Evolutionary conservation across 1,284 basidiomycete species (phyloP), one percentile per base, ranked within the genome.

Genomic region (Papiliotrema flavescens): DNA sequence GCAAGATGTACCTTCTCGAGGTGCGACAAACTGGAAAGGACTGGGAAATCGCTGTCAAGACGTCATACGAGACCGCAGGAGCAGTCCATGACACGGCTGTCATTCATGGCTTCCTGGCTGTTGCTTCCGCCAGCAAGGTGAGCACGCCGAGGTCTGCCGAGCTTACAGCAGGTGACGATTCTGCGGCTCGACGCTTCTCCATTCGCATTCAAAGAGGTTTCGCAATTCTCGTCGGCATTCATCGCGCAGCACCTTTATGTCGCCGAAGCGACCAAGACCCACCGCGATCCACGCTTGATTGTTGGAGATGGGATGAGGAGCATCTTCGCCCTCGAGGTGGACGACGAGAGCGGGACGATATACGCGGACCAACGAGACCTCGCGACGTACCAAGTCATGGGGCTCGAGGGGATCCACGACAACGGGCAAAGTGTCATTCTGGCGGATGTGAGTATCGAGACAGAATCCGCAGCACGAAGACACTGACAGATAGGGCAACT

Each of bases 271-370:
- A 43, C 50, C 2, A 50, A 56, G 34, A n/a, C 49, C 14, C 53
- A 57, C 47, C 79, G 76, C 2, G 75, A 85, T 23, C 64, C 80
- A 67, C 57, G 74, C 85, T 49, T 82, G 82, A 62, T 80, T 17
- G 81, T 87, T 14, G 89, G 89, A 20, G 93, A 97, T 67, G 85
- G 86, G 1, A 84, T 95, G 52, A 84, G 85, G 66, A 93, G 90
- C 1, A 80, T 96, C 11, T 86, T 89, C 5, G 69, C 90, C 3
- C 76, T 95, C 17, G 80, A 82, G 45, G 70, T 76, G 20, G 67
- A 87, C 26, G 65, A 72, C 1, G 79, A 74, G 5, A 59, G 56
- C 35, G 70, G 76, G 4, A 78, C 79, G 57, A 73, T 95, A 2
- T 70, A 80, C 53, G 82, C 82, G 23, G 75, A 88, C 36, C 86